These are phyloP conservation scores for Zymoseptoria crescenta DNA, from an alignment of 2,329 filamentous ascomycete genomes.

Conservation along the genomic window DNA sequence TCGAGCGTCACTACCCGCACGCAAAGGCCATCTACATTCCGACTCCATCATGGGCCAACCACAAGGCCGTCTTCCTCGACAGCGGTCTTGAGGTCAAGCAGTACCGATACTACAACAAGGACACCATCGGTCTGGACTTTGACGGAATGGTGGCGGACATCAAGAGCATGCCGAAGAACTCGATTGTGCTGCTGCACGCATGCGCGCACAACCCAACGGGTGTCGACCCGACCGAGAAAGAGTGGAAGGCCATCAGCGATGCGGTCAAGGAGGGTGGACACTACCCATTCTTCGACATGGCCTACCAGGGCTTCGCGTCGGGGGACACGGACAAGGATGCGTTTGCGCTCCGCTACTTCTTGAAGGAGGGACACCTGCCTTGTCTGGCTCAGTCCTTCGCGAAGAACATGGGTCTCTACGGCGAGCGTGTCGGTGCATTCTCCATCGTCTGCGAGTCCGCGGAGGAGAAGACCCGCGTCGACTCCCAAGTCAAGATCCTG, in stretches of 20 bases:
- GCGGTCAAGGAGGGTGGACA: conserved; percentile 80
- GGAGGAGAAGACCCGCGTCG: conserved; percentile 90
- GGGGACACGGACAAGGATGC: conserved; percentile 89
- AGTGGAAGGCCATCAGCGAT: conserved; percentile 86
- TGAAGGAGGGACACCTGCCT: conserved; percentile 83
- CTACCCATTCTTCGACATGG: conserved; percentile 98
- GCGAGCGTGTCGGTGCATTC: conserved; percentile 96
- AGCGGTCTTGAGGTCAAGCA: conserved; percentile 83
- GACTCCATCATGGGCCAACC: conserved; percentile 95
- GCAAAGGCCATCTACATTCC: conserved; percentile 96
- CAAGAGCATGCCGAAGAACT: conserved; percentile 77
- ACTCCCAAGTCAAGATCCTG: conserved; percentile 97
- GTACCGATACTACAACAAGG: conserved; percentile 99
- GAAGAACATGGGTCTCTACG: conserved; percentile 99
- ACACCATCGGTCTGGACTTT: conserved; percentile 96
- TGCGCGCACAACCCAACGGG: conserved; percentile 98
- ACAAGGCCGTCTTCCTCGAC: conserved; percentile 92
- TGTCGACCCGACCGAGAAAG: conserved; percentile 82
- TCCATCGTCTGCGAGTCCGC: conserved; percentile 77
- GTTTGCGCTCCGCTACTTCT: conserved; percentile 87
- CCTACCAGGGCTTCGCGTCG: conserved; percentile 95
- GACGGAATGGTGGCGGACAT: conserved; percentile 87
- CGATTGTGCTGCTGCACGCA: conserved; percentile 88
- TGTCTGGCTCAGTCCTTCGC: conserved; percentile 89
- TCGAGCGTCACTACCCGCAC: conserved; percentile 82